A percentile compares a stretch with the other conserved stretches of the same genome.
Evolutionary conservation across 768 basidiomycete species (phyloP).

Genomic region (Hypsizygus marmoreus): DNA sequence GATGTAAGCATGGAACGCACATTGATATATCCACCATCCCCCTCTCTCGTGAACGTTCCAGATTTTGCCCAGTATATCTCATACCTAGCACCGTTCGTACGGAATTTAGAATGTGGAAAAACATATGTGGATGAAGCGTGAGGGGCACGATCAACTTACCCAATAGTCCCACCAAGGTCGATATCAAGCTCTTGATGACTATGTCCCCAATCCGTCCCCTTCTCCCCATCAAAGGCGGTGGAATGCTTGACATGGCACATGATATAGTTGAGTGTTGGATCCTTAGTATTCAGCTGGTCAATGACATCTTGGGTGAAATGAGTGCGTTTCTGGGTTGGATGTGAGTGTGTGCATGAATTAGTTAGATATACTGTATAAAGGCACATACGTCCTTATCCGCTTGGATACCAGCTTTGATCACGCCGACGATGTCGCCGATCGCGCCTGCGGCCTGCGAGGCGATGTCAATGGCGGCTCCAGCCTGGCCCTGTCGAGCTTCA

Average conservation of each 20-base stretch:
- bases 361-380: too few relatives aligned
- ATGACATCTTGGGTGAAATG: too few relatives aligned
- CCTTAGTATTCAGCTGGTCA: too few relatives aligned
- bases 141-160: not conserved
- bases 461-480: not conserved
- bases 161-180: not conserved
- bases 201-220: slow-evolving; percentile 13
- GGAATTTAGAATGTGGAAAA: not conserved
- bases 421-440: too few relatives aligned
- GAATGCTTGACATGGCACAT: slow-evolving; percentile 10
- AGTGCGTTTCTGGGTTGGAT: too few relatives aligned
- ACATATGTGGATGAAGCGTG: not conserved
- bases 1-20: slow-evolving; percentile 11
- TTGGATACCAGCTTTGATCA: too few relatives aligned
- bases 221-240: slow-evolving; percentile 7
- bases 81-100: too few relatives aligned
- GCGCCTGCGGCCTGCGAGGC: not conserved
- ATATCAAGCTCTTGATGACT: slow-evolving; percentile 5
- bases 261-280: not conserved
- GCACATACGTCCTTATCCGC: too few relatives aligned
- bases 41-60: slow-evolving; percentile 17
- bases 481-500: not conserved
- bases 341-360: too few relatives aligned
- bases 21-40: slow-evolving; percentile 26
- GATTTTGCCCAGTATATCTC: slow-evolving; percentile 25